Evolutionary conservation across 768 basidiomycete genomes (phyloP), one percentile per base, ranked within the genome.

Genomic region (Erythrobasidium yunnanense): DNA sequence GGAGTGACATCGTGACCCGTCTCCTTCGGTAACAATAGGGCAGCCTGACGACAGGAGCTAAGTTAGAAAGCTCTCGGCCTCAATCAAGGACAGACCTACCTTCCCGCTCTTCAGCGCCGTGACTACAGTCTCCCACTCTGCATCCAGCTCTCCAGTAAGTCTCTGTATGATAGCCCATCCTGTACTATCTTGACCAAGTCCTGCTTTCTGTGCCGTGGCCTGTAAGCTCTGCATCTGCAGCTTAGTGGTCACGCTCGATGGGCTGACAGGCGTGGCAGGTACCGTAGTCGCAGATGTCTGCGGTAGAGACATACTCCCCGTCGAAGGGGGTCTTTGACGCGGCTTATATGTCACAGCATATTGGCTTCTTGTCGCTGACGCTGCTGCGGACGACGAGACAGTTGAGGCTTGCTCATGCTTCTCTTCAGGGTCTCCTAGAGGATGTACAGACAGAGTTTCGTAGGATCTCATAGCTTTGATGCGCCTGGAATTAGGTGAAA

Each of bases 121-220:
- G 84, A 85, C 87, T 15, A 89, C 79, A 2, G 85, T 84, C 32
- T 79, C 76, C 87, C 87, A 88, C 46, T 87, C 86, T 5, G 77
- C 72, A 18, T 65, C 30, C 15, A 20, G 42, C 8, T 45, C 38
- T 47, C 33, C 20, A n/a, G 56, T 25, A 25, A 68, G 27, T 17
- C 49, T 50, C 17, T 66, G 47, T 15, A 68, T 33, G 22, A 68
- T 38, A 30, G 23, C 22, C 33, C 34, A 68, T 27, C 67, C 67
- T 20, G 34, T 18, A 51, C 42, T 50, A 38, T 65, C 67, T 13
- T 47, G 34, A 20, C 4, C 30, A 15, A 68, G 51, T 5, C 67
- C 67, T 45, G 47, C 63, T 27, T 22, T 20, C 50, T 65, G 67
- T 11, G 46, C 46, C 17, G 47, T 35, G 29, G 67, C 67, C 46